Percentiles rank a stretch among this genome's conserved stretches.
Evolutionary conservation across 2,329 filamentous ascomycete species (phyloP).

Genomic region (Acrocalymma vagum): DNA sequence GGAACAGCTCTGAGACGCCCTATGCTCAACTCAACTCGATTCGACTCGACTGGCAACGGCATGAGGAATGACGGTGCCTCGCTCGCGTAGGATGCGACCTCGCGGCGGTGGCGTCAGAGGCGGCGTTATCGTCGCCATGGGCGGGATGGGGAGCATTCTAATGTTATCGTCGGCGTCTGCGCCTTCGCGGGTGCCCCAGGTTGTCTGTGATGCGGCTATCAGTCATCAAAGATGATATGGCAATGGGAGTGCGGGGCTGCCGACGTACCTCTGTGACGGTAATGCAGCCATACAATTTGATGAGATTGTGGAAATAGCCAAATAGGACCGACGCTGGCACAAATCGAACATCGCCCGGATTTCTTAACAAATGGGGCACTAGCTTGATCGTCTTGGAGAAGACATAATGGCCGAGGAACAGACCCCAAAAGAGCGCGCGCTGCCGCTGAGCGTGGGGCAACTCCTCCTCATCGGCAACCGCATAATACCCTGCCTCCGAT

Average conservation of each 20-base stretch:
- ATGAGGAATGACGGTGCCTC: conserved; percentile 35
- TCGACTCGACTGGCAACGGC: too few relatives aligned
- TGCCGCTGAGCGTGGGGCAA: conserved; percentile 27
- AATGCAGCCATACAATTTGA: conserved; percentile 87
- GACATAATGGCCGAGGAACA: conserved; percentile 59
- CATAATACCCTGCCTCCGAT: conserved; percentile 41
- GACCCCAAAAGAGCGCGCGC: conserved; percentile 36
- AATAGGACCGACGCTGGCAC: conserved; percentile 88
- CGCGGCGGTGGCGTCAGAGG: conserved; percentile 43
- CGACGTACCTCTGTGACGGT: conserved; percentile 63
- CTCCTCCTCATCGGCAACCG: conserved; percentile 23
- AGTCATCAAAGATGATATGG: conserved; percentile 19
- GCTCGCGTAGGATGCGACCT: conserved; percentile 45
- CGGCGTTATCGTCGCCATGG: conserved; percentile 43
- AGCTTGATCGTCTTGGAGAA: conserved; percentile 94
- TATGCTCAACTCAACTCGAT: conserved; percentile 37
- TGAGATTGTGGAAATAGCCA: conserved; percentile 90
- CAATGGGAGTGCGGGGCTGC: conserved; percentile 32
- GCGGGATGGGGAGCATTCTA: conserved; percentile 47
- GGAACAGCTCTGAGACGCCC: conserved; percentile 21
- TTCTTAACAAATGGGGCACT: conserved; percentile 82
- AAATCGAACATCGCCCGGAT: conserved; percentile 81
- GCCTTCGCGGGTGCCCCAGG: conserved; percentile 93
- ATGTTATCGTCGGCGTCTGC: conserved; percentile 75
- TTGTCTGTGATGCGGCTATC: conserved; percentile 68